Evolutionary conservation across 176 grass and related monocot species (phyloP).

Genomic region (Cymbopogon citratus): DNA sequence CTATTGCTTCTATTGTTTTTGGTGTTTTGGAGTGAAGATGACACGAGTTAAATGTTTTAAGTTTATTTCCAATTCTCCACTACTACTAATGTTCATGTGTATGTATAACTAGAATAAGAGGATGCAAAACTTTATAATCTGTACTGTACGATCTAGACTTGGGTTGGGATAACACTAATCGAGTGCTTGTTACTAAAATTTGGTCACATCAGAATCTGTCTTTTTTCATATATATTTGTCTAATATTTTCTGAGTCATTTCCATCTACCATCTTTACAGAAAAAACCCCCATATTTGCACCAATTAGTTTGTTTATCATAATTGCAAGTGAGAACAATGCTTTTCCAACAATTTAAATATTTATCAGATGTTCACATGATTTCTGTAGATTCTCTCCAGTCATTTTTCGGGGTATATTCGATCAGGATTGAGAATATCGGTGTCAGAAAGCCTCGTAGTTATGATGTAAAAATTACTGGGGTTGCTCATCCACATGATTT

Average conservation of each 20-base stretch:
- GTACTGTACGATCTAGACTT: background rate
- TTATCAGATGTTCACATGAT: background rate
- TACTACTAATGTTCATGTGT: background rate
- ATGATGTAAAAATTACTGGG: constrained; percentile 58
- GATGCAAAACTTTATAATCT: background rate
- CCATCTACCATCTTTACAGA: background rate
- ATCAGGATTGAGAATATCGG: constrained; percentile 59
- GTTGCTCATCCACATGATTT: constrained; percentile 49
- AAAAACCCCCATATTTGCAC: background rate
- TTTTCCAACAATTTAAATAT: background rate
- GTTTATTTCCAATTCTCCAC: background rate
- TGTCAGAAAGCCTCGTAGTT: constrained; percentile 40
- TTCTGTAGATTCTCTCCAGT: constrained; percentile 53
- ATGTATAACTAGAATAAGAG: background rate
- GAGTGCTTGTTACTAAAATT: constrained; percentile 1
- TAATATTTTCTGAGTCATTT: background rate
- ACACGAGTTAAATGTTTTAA: background rate
- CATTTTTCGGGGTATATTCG: constrained; percentile 56
- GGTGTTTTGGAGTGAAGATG: background rate
- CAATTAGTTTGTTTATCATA: background rate
- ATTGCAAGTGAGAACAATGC: background rate
- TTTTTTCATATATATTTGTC: background rate
- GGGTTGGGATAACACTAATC: background rate
- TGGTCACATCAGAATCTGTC: background rate
- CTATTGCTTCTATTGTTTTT: background rate